phyloP scores from a whole-genome alignment of 2,329 filamentous ascomycete species.

The Fulvia fulva region DNA sequence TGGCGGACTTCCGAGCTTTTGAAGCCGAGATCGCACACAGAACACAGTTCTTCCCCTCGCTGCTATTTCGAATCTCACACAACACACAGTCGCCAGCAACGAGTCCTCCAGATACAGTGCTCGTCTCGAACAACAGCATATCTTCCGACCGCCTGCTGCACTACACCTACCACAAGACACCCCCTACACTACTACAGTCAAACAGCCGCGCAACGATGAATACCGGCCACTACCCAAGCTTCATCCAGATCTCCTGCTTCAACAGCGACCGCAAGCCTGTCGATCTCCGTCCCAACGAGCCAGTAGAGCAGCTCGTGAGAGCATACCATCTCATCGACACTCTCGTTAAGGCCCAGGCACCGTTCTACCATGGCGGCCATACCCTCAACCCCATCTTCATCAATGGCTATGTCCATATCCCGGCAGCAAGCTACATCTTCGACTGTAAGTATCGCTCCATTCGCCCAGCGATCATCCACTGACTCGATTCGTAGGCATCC shows the following conservation, averaged over 20 bases:
- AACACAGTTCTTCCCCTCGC: no score
- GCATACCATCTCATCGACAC: not conserved
- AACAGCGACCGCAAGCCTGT: not conserved
- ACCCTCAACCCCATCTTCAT: not conserved
- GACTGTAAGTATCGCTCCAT: not conserved
- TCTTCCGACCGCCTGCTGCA: no score
- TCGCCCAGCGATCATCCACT: not conserved
- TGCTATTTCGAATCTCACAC: no score
- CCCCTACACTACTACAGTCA: no score
- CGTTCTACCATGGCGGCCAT: not conserved
- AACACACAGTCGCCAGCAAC: no score
- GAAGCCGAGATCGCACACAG: no score
- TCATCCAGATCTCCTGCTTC: not conserved
- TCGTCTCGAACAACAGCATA: no score
- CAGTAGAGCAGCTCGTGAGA: not conserved
- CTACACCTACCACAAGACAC: no score
- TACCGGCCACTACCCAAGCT: not conserved
- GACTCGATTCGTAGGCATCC: not conserved
- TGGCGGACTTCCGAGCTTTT: no score
- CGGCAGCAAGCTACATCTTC: not conserved
- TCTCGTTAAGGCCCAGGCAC: not conserved
- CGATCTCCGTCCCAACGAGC: not conserved
- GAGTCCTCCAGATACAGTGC: no score
- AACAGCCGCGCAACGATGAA: not conserved
- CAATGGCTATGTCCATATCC: not conserved